Evolutionary conservation across 768 basidiomycete genomes (phyloP).

Genomic region (Suillus sp.): DNA sequence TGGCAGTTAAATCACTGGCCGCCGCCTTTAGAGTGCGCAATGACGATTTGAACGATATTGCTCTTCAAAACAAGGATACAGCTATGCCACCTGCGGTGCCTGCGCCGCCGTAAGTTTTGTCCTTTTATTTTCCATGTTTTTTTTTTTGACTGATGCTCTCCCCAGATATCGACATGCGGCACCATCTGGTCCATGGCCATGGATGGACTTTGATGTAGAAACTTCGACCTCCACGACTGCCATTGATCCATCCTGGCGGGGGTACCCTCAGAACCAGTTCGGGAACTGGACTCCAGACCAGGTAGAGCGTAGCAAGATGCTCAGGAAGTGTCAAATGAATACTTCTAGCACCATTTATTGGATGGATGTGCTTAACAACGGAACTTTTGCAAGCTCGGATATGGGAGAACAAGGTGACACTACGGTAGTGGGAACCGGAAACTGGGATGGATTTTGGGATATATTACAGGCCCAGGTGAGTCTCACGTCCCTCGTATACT

Average conservation of each 20-base stretch:
- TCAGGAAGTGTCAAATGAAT: slow-evolving; percentile 21
- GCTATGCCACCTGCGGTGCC: slow-evolving; percentile 7
- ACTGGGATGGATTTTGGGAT: slow-evolving; percentile 38
- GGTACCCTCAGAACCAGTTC: slow-evolving; percentile 34
- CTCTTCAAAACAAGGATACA: neutral
- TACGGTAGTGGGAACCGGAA: slow-evolving; percentile 14
- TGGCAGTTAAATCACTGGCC: neutral
- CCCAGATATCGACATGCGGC: slow-evolving; percentile 23
- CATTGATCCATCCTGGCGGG: neutral
- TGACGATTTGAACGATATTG: neutral
- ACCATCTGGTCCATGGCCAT: slow-evolving; percentile 38
- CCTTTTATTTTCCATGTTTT: no score
- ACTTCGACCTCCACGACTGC: neutral
- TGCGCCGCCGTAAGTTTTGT: neutral
- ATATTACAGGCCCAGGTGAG: slow-evolving; percentile 37
- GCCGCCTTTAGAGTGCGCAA: neutral
- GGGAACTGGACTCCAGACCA: slow-evolving; percentile 36
- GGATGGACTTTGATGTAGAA: slow-evolving; percentile 24
- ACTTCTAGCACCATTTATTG: slow-evolving; percentile 24
- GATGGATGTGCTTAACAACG: slow-evolving; percentile 24
- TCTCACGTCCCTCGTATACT: slow-evolving; percentile 6
- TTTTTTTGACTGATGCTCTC: neutral
- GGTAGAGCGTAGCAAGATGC: slow-evolving; percentile 34
- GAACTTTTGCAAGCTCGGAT: slow-evolving; percentile 14
- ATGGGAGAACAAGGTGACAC: neutral